A percentile compares a stretch with the other conserved stretches of the same genome.
Conservation (phyloP, 306 rosid species). For the Amphicarpaea edgeworthii region DNA sequence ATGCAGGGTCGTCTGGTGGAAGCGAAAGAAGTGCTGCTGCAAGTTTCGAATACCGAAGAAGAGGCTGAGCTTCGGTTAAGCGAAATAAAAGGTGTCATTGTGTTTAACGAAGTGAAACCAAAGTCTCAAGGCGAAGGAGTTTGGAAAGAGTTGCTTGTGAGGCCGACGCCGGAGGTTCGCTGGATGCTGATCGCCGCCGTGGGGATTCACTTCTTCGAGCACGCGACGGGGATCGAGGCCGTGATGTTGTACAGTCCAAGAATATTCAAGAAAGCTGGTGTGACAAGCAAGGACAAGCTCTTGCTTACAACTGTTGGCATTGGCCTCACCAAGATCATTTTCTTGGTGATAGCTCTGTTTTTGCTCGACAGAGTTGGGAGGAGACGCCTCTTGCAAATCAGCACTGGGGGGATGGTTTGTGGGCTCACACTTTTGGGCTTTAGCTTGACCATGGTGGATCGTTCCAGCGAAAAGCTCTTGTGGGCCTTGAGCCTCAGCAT, state of each 20-base stretch:
- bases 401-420: slow-evolving; percentile 62
- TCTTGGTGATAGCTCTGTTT: slow-evolving; percentile 58
- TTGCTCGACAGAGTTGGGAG: slow-evolving; percentile 74
- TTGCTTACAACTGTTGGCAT: slow-evolving; percentile 75
- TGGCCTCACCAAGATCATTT: slow-evolving; percentile 62
- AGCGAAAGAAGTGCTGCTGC: slow-evolving; percentile 53
- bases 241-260: slow-evolving; percentile 82
- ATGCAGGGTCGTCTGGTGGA: slow-evolving; percentile 69
- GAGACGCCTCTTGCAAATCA: slow-evolving; percentile 57
- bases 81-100: slow-evolving; percentile 71
- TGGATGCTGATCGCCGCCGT: slow-evolving; percentile 70
- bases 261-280: slow-evolving; percentile 78
- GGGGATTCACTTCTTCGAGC: slow-evolving; percentile 85
- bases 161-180: slow-evolving; percentile 68
- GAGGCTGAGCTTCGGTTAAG: slow-evolving; percentile 67
- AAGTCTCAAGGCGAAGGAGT: slow-evolving; percentile 52
- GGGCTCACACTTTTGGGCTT: slow-evolving; percentile 59
- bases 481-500: slow-evolving; percentile 76
- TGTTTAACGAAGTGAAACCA: slow-evolving; percentile 35
- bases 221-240: slow-evolving; percentile 85
- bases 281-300: slow-evolving; percentile 62
- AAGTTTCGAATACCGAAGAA: slow-evolving; percentile 54
- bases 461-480: slow-evolving; percentile 31
- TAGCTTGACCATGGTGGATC: slow-evolving; percentile 65
- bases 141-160: slow-evolving; percentile 69